Evolutionary conservation across 1,284 basidiomycete genomes (phyloP), one percentile per base, ranked within the genome.

Genomic region (Cutaneotrichosporon dermatis): DNA sequence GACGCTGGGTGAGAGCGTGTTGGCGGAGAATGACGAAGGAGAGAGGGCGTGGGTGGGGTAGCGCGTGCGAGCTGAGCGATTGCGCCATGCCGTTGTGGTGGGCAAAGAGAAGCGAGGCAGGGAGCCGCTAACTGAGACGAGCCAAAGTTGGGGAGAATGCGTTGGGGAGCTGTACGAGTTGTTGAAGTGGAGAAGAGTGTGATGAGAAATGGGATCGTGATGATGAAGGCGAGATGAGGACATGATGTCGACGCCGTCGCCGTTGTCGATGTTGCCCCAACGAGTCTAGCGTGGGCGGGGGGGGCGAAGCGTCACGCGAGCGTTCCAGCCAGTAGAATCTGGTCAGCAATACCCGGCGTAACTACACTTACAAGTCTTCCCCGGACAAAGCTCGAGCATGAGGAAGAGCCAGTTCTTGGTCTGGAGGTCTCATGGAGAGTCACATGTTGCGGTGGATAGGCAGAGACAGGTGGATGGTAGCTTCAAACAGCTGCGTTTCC

Each of bases 281-380:
- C 77, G 54, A 85, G 79, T 60, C 80, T 76, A 45, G 79, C 68
- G n/a, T 81, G 79, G 58, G 82, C 77, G 7, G 77, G 73, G 74
- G 75, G 0, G 88, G 87, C 75, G 87, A 87, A 75, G 90, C 88
- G 76, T 92, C 91, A 71, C 89, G 85, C 59, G 89, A 86, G 80
- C 92, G 89, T 80, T 98, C 93, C 57, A 99, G 84, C 84, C 98
- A 99, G 80, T 93, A 99, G 79, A 94, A 97, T 57, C 74, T 75
- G 41, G 53, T 68, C 57, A 69, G 67, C 4, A 36, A 10, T 12
- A 15, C 1, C 4, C 11, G 15, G 5, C 2, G 8, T 1, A 6
- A 10, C 25, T 25, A 2, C 25, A 71, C 75, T 70, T 53, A 77
- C 71, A 78, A 64, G 76, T 96, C 93, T 78, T 97, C 91, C 57